phyloP scores from a whole-genome alignment of 495 filamentous ascomycete genomes.

The Aspergillus cristatus region DNA sequence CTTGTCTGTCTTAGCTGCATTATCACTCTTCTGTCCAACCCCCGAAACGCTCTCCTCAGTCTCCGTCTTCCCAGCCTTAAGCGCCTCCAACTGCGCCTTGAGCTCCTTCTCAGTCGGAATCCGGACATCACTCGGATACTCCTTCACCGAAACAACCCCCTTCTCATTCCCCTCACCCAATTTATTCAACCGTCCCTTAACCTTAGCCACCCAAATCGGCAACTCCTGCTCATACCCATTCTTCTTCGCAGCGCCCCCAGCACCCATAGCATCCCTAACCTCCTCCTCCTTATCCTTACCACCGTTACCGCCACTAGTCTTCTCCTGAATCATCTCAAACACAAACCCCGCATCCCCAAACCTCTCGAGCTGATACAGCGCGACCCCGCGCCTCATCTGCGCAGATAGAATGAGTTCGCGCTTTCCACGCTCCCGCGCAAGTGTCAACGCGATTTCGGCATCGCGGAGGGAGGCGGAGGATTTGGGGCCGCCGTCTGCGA shows the following conservation, averaged over 20 bases:
- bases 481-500: constrained; percentile 37
- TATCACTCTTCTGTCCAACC: not conserved
- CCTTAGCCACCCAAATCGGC: constrained; percentile 54
- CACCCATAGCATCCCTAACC: constrained; percentile 24
- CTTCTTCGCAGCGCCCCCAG: constrained; percentile 36
- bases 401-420: constrained; percentile 71
- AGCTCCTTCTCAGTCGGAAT: constrained; percentile 32
- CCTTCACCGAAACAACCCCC: constrained; percentile 46
- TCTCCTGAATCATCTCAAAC: constrained; percentile 55
- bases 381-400: constrained; percentile 71
- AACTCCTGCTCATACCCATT: constrained; percentile 41
- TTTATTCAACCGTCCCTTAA: constrained; percentile 39
- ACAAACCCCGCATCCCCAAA: constrained; percentile 71
- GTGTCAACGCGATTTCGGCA: constrained; percentile 65
- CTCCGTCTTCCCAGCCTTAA: constrained; percentile 18
- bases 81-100: constrained; percentile 22
- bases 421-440: constrained; percentile 64
- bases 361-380: constrained; percentile 58
- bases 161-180: constrained; percentile 52
- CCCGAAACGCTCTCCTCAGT: not conserved
- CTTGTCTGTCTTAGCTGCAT: constrained; percentile 8
- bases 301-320: constrained; percentile 45
- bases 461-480: constrained; percentile 58
- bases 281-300: constrained; percentile 20
- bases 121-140: constrained; percentile 50